Base-by-base conservation (phyloP, 2,329 filamentous ascomycete species). In the Iodosphaeria phyllophila region DNA sequence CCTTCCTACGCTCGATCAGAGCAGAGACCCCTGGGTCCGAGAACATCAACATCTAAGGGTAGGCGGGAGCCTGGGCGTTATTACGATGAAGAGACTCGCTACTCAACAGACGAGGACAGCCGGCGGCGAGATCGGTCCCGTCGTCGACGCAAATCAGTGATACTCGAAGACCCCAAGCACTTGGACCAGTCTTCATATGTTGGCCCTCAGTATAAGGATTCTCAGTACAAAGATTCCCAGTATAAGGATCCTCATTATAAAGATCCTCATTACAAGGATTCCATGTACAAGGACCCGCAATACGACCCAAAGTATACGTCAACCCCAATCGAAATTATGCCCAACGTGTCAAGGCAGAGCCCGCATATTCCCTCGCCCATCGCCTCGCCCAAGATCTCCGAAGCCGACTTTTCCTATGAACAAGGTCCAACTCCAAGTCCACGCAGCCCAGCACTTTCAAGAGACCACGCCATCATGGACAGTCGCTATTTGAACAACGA, bases 401-500 rank as follows among this genome's bases (percentile, higher is more conserved):
- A 37, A 18, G 28, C 23, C 12, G 34, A 37, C n/a, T 16, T 39
- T 13, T 32, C 36, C 19, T 14, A 9, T 23, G 27, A 23, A 10
- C 20, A 13, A n/a, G 14, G 34, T 37, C 10, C 18, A 26, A 10
- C 30, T 35, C 18, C 34, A 1, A 40, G 34, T 28, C 30, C 39
- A 18, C 42, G 43, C 13, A 43, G 41, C 25, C 23, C 37, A 13
- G 42, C 42, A 6, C 40, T 43, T n/a, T 40, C 42, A 11, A n/a
- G n/a, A n/a, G n/a, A n/a, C n/a, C n/a, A n/a, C n/a, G 8, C 16
- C 6, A 22, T 11, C 15, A 42, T 30, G 26, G 41, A 44, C 6
- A 27, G 35, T 13, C 15, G 18, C 19, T 25, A 27, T 15, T 10
- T 37, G 14, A 32, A 32, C 14, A 31, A 29, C 16, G 35, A 39